phyloP scores from a whole-genome alignment of 805 yeast species.

The Candida alai region DNA sequence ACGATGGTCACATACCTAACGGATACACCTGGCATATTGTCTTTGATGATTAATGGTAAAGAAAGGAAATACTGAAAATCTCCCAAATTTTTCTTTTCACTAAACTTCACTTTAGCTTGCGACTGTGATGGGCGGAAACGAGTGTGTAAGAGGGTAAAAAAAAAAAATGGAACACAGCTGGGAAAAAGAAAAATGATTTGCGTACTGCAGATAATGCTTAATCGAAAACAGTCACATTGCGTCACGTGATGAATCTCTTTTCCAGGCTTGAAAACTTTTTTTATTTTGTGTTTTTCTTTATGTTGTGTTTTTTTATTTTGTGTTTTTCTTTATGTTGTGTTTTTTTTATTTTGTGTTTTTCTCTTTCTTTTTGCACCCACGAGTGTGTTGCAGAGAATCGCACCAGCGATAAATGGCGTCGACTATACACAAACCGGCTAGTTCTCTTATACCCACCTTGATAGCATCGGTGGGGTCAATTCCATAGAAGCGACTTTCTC shows the following conservation, averaged over 20 bases:
- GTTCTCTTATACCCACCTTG: too few relatives aligned
- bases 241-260: conserved; percentile 25
- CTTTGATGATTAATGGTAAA: conserved; percentile 19
- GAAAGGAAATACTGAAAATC: conserved; percentile 3
- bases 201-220: conserved; percentile 5
- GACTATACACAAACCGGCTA: too few relatives aligned
- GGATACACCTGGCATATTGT: conserved; percentile 94
- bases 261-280: too few relatives aligned
- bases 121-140: neutral
- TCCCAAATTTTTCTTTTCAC: conserved; percentile 5
- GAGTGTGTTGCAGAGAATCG: too few relatives aligned
- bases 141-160: neutral
- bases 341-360: too few relatives aligned
- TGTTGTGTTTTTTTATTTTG: too few relatives aligned
- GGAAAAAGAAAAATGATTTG: neutral
- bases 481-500: conserved; percentile 4
- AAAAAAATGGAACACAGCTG: neutral
- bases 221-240: conserved; percentile 24
- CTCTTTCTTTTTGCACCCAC: too few relatives aligned
- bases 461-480: too few relatives aligned
- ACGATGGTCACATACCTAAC: conserved; percentile 71
- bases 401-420: too few relatives aligned
- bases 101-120: neutral
- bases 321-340: too few relatives aligned
- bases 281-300: too few relatives aligned